Evolutionary conservation across 768 basidiomycete genomes (phyloP), one percentile per base, ranked within the genome.

Genomic region (Auricularia cornea): DNA sequence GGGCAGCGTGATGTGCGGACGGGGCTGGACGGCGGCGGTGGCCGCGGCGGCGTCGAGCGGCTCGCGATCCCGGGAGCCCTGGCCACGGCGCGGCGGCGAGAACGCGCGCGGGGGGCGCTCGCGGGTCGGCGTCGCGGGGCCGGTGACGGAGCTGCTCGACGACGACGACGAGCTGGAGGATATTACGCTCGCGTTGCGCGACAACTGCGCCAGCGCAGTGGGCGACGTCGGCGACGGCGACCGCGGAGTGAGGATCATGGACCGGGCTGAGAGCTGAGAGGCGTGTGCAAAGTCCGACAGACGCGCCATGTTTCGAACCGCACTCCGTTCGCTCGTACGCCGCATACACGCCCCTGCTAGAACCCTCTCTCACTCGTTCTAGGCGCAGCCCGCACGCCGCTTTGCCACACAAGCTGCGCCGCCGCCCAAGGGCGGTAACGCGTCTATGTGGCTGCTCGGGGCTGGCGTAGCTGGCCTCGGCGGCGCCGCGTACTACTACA

Each of bases 121-220:
- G 41, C 60, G 62, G 14, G 54, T 59, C 44, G 54, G 54, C 28
- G 54, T 57, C 6, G 28, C 30, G 30, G 59, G 67, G 31, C 60
- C 35, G 44, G 35, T 33, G 59, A 65, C 32, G 8, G 62, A 63
- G 11, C 65, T 66, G 29, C 61, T 59, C 14, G 66, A 67, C 18
- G 66, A 67, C 2, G 65, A 65, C 12, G 84, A 86, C 48, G 80
- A 84, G 0, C 69, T 70, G 30, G 87, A 81, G 2, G 84, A 89
- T 63, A 90, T 87, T 71, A 88, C 89, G 14, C 88, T 89, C 1
- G 88, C 80, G 77, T 89, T 89, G 72, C 89, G 82, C 76, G 85
- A 87, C 60, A 90, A 80, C 71, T 86, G 84, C 59, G 86, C 84
- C 63, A 90, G 77, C 0, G 78, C 61, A 40, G 60, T 59, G 20